Base-by-base conservation (phyloP, 306 rosid species). In the Hylodesmum podocarpum region DNA sequence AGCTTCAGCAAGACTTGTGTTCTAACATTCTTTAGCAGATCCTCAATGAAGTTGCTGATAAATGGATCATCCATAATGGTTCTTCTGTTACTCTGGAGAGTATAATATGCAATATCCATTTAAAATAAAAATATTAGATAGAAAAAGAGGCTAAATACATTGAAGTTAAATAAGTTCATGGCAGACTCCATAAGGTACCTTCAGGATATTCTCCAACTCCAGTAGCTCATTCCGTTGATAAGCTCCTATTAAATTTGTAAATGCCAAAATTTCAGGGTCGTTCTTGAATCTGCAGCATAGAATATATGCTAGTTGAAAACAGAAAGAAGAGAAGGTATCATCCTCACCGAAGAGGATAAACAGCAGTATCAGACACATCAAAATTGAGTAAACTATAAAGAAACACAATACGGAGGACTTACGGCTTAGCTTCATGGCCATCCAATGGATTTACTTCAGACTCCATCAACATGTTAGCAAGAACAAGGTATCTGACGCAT, bases 31-130 rank as follows among this genome's bases (percentile, higher is more conserved):
- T 94, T 94, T 80, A 94, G 81, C 70, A 94, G 86, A 86, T 94
- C 98, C 86, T 94, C 98, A 66, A 94, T 94, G 75, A 91, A 94
- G 83, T 91, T 94, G 73, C 97, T 84, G 75, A 93, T 93, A 81
- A 93, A 93, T 33, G 87, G 97, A 82, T 93, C 98, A 59, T 93
- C 97, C 98, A 94, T 94, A 58, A 91, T 91, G 59, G 97, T 91
- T 85, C 88, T 88, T 83, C 98, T 88, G 82, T 91, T 91, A 57
- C 84, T 84, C 87, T 84, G 82, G 82, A 80, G 71, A 75, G 76
- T 53, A 64, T 22, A 70, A 41, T 66, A 63, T 25, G 66, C 68
- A 28, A 61, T 22, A 54, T 66, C 54, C 65, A 46, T 15, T 46
- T 14, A 15, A 15, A 46, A n/a, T 19, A 50, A 50, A 50, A 50